phyloP scores from a whole-genome alignment of 306 rosid species.

The Quillaja saponaria region DNA sequence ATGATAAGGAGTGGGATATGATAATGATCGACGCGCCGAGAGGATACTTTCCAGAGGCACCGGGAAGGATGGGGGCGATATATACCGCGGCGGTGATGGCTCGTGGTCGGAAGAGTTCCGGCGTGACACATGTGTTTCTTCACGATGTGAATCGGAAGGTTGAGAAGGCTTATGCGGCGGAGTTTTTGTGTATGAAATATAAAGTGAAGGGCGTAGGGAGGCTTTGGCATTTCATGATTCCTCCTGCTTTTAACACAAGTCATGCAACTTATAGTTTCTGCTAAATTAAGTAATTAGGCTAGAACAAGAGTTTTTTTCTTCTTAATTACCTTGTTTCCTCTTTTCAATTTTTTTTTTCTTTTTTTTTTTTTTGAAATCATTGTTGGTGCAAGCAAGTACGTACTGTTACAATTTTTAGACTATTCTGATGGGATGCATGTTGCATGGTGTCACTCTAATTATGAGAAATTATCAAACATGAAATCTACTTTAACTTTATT shows the following conservation, averaged over 20 bases:
- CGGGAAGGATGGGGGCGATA: conserved; percentile 82
- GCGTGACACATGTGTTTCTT: conserved; percentile 77
- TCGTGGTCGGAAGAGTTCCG: conserved; percentile 54
- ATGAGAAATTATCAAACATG: too few relatives aligned
- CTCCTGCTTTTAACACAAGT: conserved; percentile 35
- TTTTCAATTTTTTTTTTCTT: not conserved
- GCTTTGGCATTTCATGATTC: conserved; percentile 82
- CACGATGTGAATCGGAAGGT: conserved; percentile 76
- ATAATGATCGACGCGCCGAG: conserved; percentile 84
- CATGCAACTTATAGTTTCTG: conserved; percentile 40
- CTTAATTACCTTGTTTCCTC: too few relatives aligned
- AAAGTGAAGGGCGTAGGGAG: conserved; percentile 60
- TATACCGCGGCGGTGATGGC: conserved; percentile 85
- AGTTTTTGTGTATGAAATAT: conserved; percentile 72
- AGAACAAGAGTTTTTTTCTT: too few relatives aligned
- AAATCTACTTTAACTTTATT: too few relatives aligned
- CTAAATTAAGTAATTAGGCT: too few relatives aligned
- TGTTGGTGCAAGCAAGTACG: too few relatives aligned
- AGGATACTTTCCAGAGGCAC: conserved; percentile 57
- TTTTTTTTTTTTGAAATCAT: not conserved
- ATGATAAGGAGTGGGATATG: conserved; percentile 74
- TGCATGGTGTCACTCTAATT: too few relatives aligned
- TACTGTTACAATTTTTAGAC: too few relatives aligned
- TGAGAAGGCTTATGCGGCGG: conserved; percentile 60
- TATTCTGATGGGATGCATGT: too few relatives aligned